These are phyloP conservation scores for Microstegium vimineum DNA, from an alignment of 176 grass and related monocot genomes.

Conservation along the genomic window DNA sequence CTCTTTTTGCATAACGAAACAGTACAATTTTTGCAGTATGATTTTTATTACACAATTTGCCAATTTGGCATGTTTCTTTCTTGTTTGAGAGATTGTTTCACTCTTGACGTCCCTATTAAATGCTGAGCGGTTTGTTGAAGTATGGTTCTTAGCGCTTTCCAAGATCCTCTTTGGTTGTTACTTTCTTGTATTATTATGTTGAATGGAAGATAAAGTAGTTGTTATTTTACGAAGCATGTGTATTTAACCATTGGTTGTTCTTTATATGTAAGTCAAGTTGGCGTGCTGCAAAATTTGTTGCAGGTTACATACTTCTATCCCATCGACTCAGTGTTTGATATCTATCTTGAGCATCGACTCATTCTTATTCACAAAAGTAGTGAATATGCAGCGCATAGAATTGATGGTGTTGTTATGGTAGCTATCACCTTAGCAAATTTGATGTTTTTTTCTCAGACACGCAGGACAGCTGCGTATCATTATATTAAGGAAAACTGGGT, in stretches of 20 bases:
- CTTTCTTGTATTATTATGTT: background rate
- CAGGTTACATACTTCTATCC: background rate
- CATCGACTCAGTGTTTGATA: background rate
- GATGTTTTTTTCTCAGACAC: background rate
- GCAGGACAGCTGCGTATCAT: background rate
- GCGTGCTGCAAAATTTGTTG: background rate
- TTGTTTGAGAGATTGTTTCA: background rate
- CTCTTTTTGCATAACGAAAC: background rate
- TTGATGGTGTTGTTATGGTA: background rate
- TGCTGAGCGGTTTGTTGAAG: background rate
- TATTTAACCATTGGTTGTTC: background rate
- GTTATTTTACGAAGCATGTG: background rate
- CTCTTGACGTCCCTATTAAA: background rate
- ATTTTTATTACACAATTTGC: constrained; percentile 14
- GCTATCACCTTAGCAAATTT: background rate
- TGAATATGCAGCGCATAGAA: background rate
- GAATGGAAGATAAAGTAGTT: background rate
- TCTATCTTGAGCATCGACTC: background rate
- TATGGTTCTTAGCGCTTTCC: background rate
- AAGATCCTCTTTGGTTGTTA: background rate
- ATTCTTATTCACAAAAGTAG: background rate
- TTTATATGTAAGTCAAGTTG: background rate
- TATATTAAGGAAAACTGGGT: background rate
- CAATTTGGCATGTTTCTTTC: background rate
- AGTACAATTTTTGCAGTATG: background rate